Percentiles rank a stretch among this genome's conserved stretches.
Evolutionary conservation across 1,139 yeast genomes (phyloP).

Genomic region (Nakaseomyces nivariensis): DNA sequence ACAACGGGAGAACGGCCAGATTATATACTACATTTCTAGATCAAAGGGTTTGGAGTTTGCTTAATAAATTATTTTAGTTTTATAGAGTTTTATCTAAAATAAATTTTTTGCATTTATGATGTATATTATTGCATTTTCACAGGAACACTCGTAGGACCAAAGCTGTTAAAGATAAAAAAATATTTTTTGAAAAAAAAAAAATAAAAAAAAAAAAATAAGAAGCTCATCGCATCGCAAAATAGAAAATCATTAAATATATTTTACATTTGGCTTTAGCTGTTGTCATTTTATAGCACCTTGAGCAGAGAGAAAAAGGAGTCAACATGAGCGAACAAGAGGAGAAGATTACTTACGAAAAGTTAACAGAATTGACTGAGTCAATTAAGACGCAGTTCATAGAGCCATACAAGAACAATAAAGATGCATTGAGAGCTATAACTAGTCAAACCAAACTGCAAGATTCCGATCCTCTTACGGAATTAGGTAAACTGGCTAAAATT

Average conservation of each 20-base stretch:
- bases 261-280: too few relatives aligned
- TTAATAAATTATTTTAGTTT: too few relatives aligned
- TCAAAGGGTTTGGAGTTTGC: constrained; percentile 12
- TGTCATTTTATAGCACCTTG: too few relatives aligned
- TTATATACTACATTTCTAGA: constrained; percentile 27
- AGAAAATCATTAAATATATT: neutral
- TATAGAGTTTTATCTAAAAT: too few relatives aligned
- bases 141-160: neutral
- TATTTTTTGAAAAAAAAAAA: neutral
- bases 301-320: neutral
- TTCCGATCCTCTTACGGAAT: constrained; percentile 42
- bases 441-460: constrained; percentile 21
- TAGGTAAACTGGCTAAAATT: constrained; percentile 47
- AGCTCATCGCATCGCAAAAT: neutral
- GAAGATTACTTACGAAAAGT: constrained; percentile 5
- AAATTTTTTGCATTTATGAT: too few relatives aligned
- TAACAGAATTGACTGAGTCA: constrained; percentile 10
- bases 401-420: constrained; percentile 13
- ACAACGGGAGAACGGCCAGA: constrained; percentile 24
- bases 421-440: constrained; percentile 14
- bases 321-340: neutral
- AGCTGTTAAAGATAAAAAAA: neutral
- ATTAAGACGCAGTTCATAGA: constrained; percentile 16
- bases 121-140: neutral
- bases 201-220: neutral